phyloP scores from a whole-genome alignment of 1,139 yeast genomes.

The Zygosaccharomyces sapae region DNA sequence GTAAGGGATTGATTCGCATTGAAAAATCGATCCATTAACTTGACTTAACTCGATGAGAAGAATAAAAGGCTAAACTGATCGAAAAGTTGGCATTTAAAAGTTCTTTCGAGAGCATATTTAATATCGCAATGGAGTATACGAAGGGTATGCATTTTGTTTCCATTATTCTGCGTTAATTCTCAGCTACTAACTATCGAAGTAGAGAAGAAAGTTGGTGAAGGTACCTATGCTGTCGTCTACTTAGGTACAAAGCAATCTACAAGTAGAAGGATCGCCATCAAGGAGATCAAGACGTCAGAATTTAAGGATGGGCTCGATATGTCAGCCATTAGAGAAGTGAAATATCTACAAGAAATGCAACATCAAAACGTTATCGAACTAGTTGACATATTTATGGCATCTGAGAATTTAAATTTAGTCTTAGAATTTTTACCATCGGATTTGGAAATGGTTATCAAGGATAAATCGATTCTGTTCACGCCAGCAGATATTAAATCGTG shows the following conservation, averaged over 20 bases:
- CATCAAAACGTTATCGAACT: conserved; percentile 84
- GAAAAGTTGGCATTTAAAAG: neutral
- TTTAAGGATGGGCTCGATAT: conserved; percentile 96
- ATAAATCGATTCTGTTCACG: conserved; percentile 67
- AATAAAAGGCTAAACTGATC: neutral
- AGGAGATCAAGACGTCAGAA: conserved; percentile 90
- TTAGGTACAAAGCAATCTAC: conserved; percentile 60
- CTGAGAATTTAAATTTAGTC: conserved; percentile 73
- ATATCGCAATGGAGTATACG: conserved; percentile 11
- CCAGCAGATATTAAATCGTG: conserved; percentile 90
- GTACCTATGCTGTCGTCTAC: conserved; percentile 97
- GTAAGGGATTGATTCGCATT: neutral
- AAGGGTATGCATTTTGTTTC: conserved; percentile 12
- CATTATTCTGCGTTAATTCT: neutral
- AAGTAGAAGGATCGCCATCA: conserved; percentile 71
- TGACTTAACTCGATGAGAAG: neutral
- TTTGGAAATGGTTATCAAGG: conserved; percentile 83
- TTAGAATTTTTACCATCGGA: conserved; percentile 90
- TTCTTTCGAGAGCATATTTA: neutral
- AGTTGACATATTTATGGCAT: conserved; percentile 75
- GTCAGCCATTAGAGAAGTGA: conserved; percentile 95
- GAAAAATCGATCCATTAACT: conserved; percentile 2
- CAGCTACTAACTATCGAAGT: conserved; percentile 8
- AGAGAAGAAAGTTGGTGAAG: conserved; percentile 94
- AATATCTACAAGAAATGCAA: conserved; percentile 79